Percentiles rank a stretch among this genome's conserved stretches.
Evolutionary conservation across 179 eudicot species (phyloP).

Genomic region (Beta lomatogona): DNA sequence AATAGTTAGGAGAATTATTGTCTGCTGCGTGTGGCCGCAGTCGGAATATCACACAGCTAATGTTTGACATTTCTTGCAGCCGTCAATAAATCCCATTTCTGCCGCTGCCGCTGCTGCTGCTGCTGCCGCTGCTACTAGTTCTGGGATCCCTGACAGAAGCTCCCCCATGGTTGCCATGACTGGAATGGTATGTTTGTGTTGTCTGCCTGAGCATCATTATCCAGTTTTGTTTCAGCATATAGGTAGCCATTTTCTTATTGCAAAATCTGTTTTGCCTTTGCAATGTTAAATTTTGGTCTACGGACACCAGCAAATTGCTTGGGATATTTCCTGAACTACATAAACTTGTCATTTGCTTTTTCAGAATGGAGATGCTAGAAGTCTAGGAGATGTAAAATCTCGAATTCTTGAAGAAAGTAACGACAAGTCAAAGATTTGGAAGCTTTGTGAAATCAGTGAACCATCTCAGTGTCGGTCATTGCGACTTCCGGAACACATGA

Average conservation of each 20-base stretch:
- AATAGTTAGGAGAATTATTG: neutral
- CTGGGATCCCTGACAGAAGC: slow-evolving; percentile 66
- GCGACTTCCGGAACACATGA: slow-evolving; percentile 77
- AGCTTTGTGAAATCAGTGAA: slow-evolving; percentile 76
- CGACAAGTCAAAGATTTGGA: slow-evolving; percentile 94
- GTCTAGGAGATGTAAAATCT: slow-evolving; percentile 69
- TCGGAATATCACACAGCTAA: slow-evolving; percentile 8
- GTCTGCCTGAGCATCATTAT: neutral
- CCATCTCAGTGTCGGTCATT: slow-evolving; percentile 78
- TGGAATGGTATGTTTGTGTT: slow-evolving; percentile 52
- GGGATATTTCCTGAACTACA: neutral
- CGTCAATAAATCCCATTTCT: slow-evolving; percentile 59
- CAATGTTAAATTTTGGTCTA: neutral
- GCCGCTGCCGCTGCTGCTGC: slow-evolving; percentile 45
- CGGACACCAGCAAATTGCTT: neutral
- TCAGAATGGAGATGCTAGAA: slow-evolving; percentile 80
- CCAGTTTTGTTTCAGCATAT: neutral
- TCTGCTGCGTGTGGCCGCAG: slow-evolving; percentile 2
- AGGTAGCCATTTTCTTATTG: neutral
- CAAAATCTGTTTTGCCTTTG: neutral
- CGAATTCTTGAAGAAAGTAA: slow-evolving; percentile 69
- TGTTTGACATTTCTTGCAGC: slow-evolving; percentile 42
- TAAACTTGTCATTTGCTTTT: slow-evolving; percentile 24
- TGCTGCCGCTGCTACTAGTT: slow-evolving; percentile 56
- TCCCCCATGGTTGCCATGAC: slow-evolving; percentile 53